A percentile compares a stretch with the other conserved stretches of the same genome.
phyloP scores from a whole-genome alignment of 257 asterid genomes.

The Nicotiana paniculata region DNA sequence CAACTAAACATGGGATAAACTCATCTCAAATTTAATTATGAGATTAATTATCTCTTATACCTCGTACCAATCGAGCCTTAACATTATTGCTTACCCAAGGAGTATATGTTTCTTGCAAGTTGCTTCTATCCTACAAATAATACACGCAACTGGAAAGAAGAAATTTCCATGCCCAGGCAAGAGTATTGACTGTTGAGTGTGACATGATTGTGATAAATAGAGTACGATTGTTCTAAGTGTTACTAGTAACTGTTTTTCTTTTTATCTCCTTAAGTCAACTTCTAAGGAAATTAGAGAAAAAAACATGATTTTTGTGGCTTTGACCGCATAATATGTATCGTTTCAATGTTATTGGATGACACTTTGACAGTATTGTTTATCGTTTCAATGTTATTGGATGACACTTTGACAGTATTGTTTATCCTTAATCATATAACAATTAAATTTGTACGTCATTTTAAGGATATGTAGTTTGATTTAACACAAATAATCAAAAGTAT shows the following conservation, averaged over 20 bases:
- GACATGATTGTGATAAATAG: background rate
- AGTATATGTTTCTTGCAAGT: background rate
- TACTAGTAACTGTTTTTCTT: background rate
- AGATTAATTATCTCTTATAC: too few species aligned
- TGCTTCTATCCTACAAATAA: background rate
- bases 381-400: background rate
- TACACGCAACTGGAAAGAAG: background rate
- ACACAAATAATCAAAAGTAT: too few species aligned
- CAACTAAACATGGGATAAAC: too few species aligned
- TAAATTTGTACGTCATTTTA: too few species aligned
- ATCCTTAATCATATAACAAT: too few species aligned
- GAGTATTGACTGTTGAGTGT: background rate
- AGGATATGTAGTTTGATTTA: too few species aligned
- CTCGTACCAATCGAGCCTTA: too few species aligned
- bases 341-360: background rate
- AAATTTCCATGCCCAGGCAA: background rate
- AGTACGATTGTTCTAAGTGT: background rate
- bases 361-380: background rate
- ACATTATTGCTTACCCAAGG: background rate
- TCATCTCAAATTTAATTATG: too few species aligned
- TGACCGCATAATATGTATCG: background rate
- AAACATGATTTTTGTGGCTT: background rate
- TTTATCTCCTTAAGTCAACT: background rate
- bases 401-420: background rate
- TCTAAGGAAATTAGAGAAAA: background rate